These are phyloP conservation scores for Chernovozyma aurita DNA, from an alignment of 1,139 yeast genomes.

Conservation along the genomic window DNA sequence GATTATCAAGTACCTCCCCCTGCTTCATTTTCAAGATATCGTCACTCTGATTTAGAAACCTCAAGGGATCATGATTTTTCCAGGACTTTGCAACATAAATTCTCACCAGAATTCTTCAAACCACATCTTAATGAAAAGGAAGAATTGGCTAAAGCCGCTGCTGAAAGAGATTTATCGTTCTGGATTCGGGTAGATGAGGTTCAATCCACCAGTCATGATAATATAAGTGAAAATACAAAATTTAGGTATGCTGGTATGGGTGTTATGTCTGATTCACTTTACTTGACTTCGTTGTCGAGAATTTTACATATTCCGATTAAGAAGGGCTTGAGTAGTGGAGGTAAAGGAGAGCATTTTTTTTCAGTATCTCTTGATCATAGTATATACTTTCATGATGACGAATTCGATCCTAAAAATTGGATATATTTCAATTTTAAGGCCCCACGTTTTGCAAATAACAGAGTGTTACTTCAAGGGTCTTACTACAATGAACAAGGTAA, in stretches of 20 bases:
- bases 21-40: conserved; percentile 22
- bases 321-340: conserved; percentile 16
- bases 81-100: conserved; percentile 35
- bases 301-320: conserved; percentile 22
- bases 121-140: conserved; percentile 22
- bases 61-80: conserved; percentile 20
- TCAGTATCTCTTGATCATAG: conserved; percentile 67
- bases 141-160: conserved; percentile 21
- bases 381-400: conserved; percentile 61
- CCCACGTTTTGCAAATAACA: conserved; percentile 48
- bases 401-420: conserved; percentile 52
- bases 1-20: conserved; percentile 32
- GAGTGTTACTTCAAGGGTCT: conserved; percentile 58
- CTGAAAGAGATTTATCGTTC: conserved; percentile 28
- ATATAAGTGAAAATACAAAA: too few species aligned
- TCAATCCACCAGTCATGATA: too few species aligned
- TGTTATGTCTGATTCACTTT: conserved; percentile 57
- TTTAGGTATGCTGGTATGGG: conserved; percentile 61
- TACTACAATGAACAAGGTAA: conserved; percentile 48
- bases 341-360: conserved; percentile 25
- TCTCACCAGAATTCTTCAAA: conserved; percentile 38
- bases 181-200: conserved; percentile 29
- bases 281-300: conserved; percentile 42
- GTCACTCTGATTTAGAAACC: conserved; percentile 22
- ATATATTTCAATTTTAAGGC: conserved; percentile 47